These are phyloP conservation scores for Heliamphora pulchella DNA, from an alignment of 179 eudicot genomes.

Conservation along the genomic window DNA sequence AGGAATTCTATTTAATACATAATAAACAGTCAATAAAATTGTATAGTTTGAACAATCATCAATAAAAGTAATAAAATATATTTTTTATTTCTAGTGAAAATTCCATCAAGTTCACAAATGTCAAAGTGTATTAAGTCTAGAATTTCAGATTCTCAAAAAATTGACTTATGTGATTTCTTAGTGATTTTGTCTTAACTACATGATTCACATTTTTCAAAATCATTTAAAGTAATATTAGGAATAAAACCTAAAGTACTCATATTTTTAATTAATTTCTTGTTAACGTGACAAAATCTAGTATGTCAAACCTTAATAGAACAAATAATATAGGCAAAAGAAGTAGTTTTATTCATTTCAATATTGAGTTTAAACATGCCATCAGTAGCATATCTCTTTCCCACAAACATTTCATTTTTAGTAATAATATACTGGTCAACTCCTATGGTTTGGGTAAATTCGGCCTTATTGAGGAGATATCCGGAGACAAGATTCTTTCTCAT, in stretches of 20 bases:
- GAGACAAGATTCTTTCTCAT: conserved; percentile 10
- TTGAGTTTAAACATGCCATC: conserved; percentile 18
- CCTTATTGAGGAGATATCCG: conserved; percentile 7
- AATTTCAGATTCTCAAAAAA: background rate
- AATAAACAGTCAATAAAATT: too few species aligned
- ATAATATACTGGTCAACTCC: background rate
- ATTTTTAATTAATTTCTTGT: background rate
- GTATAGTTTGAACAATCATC: background rate
- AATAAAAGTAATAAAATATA: background rate
- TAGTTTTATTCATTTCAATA: background rate
- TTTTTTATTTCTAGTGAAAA: background rate
- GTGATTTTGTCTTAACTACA: conserved; percentile 6
- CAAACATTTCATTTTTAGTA: conserved; percentile 12
- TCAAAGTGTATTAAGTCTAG: conserved; percentile 3
- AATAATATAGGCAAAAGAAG: too few species aligned
- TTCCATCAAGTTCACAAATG: conserved; percentile 12
- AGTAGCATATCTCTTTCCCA: conserved; percentile 19
- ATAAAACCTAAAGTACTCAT: background rate
- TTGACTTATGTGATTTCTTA: background rate
- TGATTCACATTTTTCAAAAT: too few species aligned
- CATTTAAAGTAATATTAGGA: too few species aligned
- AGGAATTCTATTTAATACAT: too few species aligned
- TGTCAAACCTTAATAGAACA: too few species aligned
- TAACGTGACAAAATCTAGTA: background rate
- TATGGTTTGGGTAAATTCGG: too few species aligned